These are phyloP conservation scores for Periconia sp. DNA, from an alignment of 2,329 filamentous ascomycete genomes.

Conservation along the genomic window DNA sequence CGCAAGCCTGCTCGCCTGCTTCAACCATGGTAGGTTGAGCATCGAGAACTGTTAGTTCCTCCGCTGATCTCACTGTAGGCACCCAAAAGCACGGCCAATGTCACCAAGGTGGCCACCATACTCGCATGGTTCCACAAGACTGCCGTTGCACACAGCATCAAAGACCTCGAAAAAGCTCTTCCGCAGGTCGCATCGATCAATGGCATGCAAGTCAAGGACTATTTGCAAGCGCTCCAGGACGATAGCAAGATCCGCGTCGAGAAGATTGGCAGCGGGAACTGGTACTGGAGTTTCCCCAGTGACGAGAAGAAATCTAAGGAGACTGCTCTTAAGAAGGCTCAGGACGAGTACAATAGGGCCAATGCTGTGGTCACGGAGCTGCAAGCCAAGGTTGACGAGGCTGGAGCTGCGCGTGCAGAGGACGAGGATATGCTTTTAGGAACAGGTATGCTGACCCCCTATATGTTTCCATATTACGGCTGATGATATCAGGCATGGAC, in stretches of 20 bases:
- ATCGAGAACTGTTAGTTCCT: not conserved
- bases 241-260: slow-evolving; percentile 68
- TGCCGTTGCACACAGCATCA: slow-evolving; percentile 67
- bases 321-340: slow-evolving; percentile 42
- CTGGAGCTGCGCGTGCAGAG: slow-evolving; percentile 45
- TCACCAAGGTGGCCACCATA: slow-evolving; percentile 64
- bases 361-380: slow-evolving; percentile 44
- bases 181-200: slow-evolving; percentile 68
- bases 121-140: slow-evolving; percentile 66
- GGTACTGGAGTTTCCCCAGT: slow-evolving; percentile 72
- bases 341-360: slow-evolving; percentile 47
- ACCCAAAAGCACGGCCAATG: slow-evolving; percentile 63
- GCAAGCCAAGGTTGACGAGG: slow-evolving; percentile 47
- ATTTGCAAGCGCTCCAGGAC: slow-evolving; percentile 66
- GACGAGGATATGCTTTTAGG: slow-evolving; percentile 46
- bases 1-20: slow-evolving; percentile 15
- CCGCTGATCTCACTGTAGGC: slow-evolving; percentile 40
- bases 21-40: slow-evolving; percentile 12
- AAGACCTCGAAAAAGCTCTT: slow-evolving; percentile 70
- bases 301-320: slow-evolving; percentile 61
- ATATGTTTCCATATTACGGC: not conserved
- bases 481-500: slow-evolving; percentile 26
- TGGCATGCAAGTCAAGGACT: slow-evolving; percentile 71
- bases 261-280: slow-evolving; percentile 74
- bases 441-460: slow-evolving; percentile 22